phyloP scores from a whole-genome alignment of 257 asterid species.

The Nicotiana noctiflora region DNA sequence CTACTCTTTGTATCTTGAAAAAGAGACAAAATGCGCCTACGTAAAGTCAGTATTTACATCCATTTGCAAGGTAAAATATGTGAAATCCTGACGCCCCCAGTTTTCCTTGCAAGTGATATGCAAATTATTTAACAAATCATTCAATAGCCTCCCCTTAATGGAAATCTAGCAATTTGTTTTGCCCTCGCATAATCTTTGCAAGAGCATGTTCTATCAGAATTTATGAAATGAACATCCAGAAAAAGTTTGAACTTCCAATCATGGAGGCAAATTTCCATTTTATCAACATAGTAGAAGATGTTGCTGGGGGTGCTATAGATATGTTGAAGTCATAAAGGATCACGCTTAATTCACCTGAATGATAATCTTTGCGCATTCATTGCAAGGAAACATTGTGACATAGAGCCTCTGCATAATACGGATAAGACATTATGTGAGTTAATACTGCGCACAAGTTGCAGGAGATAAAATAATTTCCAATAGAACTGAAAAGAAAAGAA shows the following conservation, averaged over 20 bases:
- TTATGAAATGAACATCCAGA: neutral
- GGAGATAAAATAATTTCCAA: neutral
- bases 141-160: neutral
- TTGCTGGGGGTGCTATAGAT: neutral
- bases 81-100: neutral
- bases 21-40: neutral
- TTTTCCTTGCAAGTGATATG: neutral
- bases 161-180: neutral
- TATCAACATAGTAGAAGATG: neutral
- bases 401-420: constrained; percentile 65
- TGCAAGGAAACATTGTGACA: constrained; percentile 96
- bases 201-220: neutral
- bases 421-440: neutral
- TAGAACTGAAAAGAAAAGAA: neutral
- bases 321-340: neutral
- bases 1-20: neutral
- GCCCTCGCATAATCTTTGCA: neutral
- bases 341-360: constrained; percentile 54
- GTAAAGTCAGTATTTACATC: neutral
- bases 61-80: neutral
- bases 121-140: neutral
- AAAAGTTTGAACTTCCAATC: neutral
- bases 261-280: neutral
- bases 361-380: constrained; percentile 86
- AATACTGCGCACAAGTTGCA: neutral